Base-by-base conservation (phyloP, 148 eudicot genomes). In the Amaranthus hypochondriacus region DNA sequence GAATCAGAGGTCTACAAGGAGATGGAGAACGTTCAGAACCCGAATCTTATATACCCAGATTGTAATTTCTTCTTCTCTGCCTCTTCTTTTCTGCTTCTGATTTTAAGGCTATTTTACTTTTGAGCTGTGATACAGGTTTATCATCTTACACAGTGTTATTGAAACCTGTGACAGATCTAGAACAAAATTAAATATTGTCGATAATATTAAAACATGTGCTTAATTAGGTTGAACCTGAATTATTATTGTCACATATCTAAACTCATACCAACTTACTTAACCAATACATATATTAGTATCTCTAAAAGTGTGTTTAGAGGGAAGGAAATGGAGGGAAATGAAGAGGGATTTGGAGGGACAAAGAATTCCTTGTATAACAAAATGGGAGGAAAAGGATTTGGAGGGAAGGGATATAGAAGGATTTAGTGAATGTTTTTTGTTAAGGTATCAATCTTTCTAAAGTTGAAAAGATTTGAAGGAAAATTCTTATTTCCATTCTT, bases 1-100 rank as follows among this genome's bases (percentile, higher is more conserved):
- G 98, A 91, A 66, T 94, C 98, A 0, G 92, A 91, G 77, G 98
- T 94, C 61, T 94, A 94, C 77, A 83, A 87, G 80, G 97, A 91
- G 81, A 73, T 89, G 87, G 91, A 83, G 68, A 81, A 65, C 64
- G 75, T 91, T 47, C 86, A 67, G 67, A 82, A 94, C 72, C 79
- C 83, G 2, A 78, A 90, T 3, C 64, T 91, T 70, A 82, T 83
- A 47, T 94, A 89, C 70, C 98, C 98, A 18, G 91, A 86, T 77
- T 94, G 98, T 94, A 86, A 88, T 66, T 59, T 73, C 70, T 65
- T 3, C 44, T 9, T 56, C n/a, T 14, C 39, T 13, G 56, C 48
- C 56, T 6, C 12, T 55, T 43, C 8, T 44, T 10, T 52, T 15
- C 70, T 48, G 43, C 6, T 12, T 73, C 15, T 66, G 47, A 70